Conservation (phyloP, 2,329 filamentous ascomycete genomes). For the Colletotrichum higginsianum region DNA sequence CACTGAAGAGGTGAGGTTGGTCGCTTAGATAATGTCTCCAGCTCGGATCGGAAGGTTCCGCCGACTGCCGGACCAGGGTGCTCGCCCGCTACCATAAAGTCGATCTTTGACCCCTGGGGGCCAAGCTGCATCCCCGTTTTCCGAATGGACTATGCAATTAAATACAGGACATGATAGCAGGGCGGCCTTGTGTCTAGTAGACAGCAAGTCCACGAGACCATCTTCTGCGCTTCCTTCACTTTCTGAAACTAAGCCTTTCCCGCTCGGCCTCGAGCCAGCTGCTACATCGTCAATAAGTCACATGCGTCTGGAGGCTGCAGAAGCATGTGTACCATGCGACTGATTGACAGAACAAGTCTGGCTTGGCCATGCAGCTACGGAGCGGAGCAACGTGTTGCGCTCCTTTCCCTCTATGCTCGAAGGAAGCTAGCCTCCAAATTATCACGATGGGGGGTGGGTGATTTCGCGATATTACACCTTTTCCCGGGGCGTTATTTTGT, state of each 20-base stretch:
- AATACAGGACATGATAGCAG: not conserved
- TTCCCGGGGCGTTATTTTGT: not conserved
- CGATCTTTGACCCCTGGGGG: not conserved
- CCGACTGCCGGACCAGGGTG: conserved; percentile 25
- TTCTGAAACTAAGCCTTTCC: not conserved
- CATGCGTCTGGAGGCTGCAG: not conserved
- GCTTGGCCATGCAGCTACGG: conserved; percentile 10
- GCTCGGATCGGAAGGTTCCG: conserved; percentile 32
- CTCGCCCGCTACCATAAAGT: not conserved
- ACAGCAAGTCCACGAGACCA: not conserved
- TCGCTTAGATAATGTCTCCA: conserved; percentile 34
- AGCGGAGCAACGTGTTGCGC: conserved; percentile 1
- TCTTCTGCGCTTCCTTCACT: not conserved
- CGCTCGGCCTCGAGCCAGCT: conserved; percentile 4
- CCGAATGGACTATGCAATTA: not conserved
- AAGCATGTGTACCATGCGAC: conserved; percentile 1
- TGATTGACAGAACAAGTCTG: not conserved
- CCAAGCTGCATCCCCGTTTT: not conserved
- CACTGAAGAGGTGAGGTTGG: conserved; percentile 29
- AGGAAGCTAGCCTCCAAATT: too few relatives aligned
- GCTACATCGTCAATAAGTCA: not conserved
- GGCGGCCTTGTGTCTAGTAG: not conserved
- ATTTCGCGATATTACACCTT: not conserved
- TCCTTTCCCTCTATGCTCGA: not conserved
- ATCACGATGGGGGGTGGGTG: not conserved